Base-by-base conservation (phyloP, 495 filamentous ascomycete species). In the Gamarada debralockiae region DNA sequence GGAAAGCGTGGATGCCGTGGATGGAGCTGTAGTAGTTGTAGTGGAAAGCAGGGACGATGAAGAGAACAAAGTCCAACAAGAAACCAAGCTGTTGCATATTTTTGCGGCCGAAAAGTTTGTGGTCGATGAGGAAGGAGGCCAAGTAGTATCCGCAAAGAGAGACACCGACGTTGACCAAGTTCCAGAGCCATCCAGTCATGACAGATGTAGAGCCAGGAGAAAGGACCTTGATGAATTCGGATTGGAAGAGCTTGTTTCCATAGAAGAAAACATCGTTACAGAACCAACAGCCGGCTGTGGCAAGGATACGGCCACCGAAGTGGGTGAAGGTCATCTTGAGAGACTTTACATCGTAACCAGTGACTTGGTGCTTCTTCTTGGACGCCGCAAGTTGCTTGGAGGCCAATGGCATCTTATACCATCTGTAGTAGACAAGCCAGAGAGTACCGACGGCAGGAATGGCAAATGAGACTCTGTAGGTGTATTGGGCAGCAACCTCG, bases 221-320 rank as follows among this genome's bases (percentile, higher is more conserved):
- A 51, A 95, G 81, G 61, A 88, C 84, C 1, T 59, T 69, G 64
- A 95, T 95, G 68, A 96, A 96, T 64, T 91, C 79, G 57, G 75
- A 77, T 70, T 95, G 90, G 78, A 96, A 96, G 33, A 96, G 84
- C 79, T 95, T 95, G 85, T 95, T 96, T 58, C 90, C 91, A 70
- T 96, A 96, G 74, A 96, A 96, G 79, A 96, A 95, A 17, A 96
- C 81, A 67, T 95, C 91, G 66, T 95, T 96, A 72, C 80, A 83
- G 66, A 87, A 96, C 90, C 91, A 96, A 14, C 79, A 78, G 43
- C 84, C 84, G 23, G 88, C 81, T 23, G 91, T 95, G 15, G 89
- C 91, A n/a, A 96, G 63, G 24, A 95, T 69, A 43, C 91, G 89
- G 41, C 82, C 81, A 39, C 89, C 87, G 48, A 95, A 96, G 76